phyloP scores from a whole-genome alignment of 768 basidiomycete species.

The Calvatia gigantea region DNA sequence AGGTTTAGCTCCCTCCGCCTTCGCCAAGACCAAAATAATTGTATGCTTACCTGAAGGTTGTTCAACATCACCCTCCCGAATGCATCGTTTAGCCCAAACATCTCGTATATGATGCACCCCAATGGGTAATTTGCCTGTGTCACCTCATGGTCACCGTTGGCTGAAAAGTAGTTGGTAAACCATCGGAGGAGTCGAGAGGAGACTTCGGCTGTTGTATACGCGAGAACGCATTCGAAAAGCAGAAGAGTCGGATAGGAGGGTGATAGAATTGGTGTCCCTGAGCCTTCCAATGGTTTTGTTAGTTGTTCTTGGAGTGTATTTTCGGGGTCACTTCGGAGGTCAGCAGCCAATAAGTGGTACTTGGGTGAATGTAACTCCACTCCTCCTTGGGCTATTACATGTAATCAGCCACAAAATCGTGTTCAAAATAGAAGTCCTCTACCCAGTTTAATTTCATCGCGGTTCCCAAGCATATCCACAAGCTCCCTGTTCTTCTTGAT shows the following conservation, averaged over 20 bases:
- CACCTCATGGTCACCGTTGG: constrained; percentile 8
- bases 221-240: constrained; percentile 91
- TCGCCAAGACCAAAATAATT: neutral
- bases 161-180: constrained; percentile 59
- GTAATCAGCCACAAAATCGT: constrained; percentile 1
- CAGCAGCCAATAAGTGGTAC: constrained; percentile 74
- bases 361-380: constrained; percentile 48
- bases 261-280: constrained; percentile 42
- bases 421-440: constrained; percentile 14
- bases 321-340: constrained; percentile 63
- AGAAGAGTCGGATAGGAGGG: constrained; percentile 73
- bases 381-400: constrained; percentile 54
- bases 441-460: constrained; percentile 42
- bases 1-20: neutral
- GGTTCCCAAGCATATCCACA: constrained; percentile 44
- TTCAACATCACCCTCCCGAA: constrained; percentile 93
- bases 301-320: constrained; percentile 32
- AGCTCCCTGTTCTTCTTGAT: constrained; percentile 68
- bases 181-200: constrained; percentile 64
- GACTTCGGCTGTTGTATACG: constrained; percentile 69
- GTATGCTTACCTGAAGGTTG: constrained; percentile 67
- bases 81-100: constrained; percentile 82
- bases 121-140: constrained; percentile 25
- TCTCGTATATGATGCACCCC: constrained; percentile 81
- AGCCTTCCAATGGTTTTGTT: constrained; percentile 21